Evolutionary conservation across 1,284 basidiomycete species (phyloP).

Genomic region (Microbotryum lychnidis-dioicae): DNA sequence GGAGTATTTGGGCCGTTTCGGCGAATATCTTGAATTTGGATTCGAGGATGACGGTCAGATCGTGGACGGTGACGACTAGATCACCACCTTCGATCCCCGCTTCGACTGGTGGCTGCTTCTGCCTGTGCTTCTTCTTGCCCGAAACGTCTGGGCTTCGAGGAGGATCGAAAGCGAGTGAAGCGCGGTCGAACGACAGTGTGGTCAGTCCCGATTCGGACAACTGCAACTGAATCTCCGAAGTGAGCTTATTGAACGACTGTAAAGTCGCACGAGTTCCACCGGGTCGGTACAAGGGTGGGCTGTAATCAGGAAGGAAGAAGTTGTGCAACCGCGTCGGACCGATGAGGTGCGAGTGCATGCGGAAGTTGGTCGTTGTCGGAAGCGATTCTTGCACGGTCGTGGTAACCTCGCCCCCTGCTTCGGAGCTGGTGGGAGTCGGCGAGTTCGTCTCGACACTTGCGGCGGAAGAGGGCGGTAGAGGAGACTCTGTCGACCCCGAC

Average conservation of each 20-base stretch:
- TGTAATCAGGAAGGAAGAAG: constrained; percentile 4
- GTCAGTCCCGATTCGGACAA: constrained; percentile 1
- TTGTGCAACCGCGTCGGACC: constrained; percentile 9
- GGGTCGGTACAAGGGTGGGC: constrained; percentile 5
- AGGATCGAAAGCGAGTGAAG: constrained; percentile 7
- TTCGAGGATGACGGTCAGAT: constrained; percentile 1
- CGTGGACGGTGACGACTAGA: constrained; percentile 7
- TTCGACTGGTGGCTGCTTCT: neutral
- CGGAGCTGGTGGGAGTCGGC: no score
- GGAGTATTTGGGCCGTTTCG: constrained; percentile 3
- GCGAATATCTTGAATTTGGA: constrained; percentile 1
- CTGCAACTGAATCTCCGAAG: constrained; percentile 3
- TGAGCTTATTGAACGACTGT: constrained; percentile 10
- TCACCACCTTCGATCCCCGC: neutral
- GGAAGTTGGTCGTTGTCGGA: neutral
- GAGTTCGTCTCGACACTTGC: no score
- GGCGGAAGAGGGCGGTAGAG: neutral
- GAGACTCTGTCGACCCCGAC: neutral
- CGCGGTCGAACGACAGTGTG: constrained; percentile 1
- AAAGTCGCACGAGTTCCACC: constrained; percentile 7
- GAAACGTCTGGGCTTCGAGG: neutral
- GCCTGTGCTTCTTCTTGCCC: no score
- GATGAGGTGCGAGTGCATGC: constrained; percentile 12
- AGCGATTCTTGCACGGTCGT: neutral
- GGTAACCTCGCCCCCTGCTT: neutral